Evolutionary conservation across 148 eudicot genomes (phyloP), one percentile per base, ranked within the genome.

Genomic region (Agrostemma githago): DNA sequence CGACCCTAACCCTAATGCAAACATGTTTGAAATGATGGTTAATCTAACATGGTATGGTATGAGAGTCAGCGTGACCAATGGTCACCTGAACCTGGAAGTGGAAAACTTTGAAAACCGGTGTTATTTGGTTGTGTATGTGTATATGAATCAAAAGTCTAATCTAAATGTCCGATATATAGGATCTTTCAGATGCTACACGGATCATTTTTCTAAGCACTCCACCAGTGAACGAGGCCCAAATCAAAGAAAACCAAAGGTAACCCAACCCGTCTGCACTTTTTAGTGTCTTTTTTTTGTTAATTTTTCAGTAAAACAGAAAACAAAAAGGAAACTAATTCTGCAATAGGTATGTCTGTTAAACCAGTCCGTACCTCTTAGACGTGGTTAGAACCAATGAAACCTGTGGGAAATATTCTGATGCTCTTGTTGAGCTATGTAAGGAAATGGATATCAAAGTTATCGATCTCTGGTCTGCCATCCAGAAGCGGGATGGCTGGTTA

Each of bases 381-480:
- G 79, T 90, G 66, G 93, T 84, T 59, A 93, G 98, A 74, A 90
- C 97, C 78, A 95, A 95, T 86, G 97, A 92, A 79, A 62, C 81
- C 17, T 90, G 96, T 74, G 84, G 84, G 60, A 80, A 15, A 51
- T 95, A 95, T 83, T 88, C 98, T n/a, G 96, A 95, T 66, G 98
- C 98, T 67, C 88, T 92, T 70, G 71, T 90, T 76, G 85, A 90
- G 65, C 75, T 95, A 68, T 85, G 98, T 82, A 63, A 69, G 70
- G 96, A 92, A 83, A 76, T 88, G 88, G 86, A 78, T 46, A 66
- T 95, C 48, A 77, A 87, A 82, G 97, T 86, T 71, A 78, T 95
- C 76, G 93, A 92, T 85, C 98, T 95, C 62, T 92, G 85, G 85
- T 84, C 96, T 67, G 97, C 93, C 68, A 67, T 95, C 72, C 98